Base-by-base conservation (phyloP, 2,329 filamentous ascomycete species). In the Hypoxylon sp. region DNA sequence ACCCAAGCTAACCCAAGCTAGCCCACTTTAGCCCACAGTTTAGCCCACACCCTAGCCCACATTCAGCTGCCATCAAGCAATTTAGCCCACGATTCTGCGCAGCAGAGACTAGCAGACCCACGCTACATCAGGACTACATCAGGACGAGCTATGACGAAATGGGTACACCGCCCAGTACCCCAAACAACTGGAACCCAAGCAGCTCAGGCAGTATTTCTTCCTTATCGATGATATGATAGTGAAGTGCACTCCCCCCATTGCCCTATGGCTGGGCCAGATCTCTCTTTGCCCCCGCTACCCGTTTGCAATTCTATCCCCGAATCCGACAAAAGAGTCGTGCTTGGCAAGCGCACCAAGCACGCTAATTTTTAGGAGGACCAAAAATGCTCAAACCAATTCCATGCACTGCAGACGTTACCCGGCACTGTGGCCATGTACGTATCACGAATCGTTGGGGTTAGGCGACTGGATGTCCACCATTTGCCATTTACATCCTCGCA, bases 281-380 rank as follows among this genome's bases (percentile, higher is more conserved):
- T 39, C n/a, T 52, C 42, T 15, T 17, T 44, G 8, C 57, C 37
- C 46, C 39, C 39, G n/a, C 50, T 15, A 15, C 58, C 58, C 50
- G 58, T 66, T 39, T 48, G 19, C 39, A 68, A 46, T 68, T 70
- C 62, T 70, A 70, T 62, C 62, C 66, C 68, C 68, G 68, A 70
- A 58, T 21, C 39, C 44, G 50, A 55, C 46, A 13, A 27, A 27
- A 51, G 44, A 15, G 15, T 19, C 62, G 13, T 58, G 19, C 67
- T 70, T 70, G 67, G 67, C 67, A 51, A 51, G 2, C 24, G 19
- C 47, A 60, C 46, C 61, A 58, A 50, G 15, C 39, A 39, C 37
- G 51, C 47, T 62, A 53, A 24, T 50, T 62, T 19, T 19, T 31
- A 62, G 65, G 59, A 62, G 65, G 59, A 57, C 32, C 42, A 47